Percentiles rank a stretch among this genome's conserved stretches.
Conservation (phyloP, 2,329 filamentous ascomycete genomes). For the Zymoseptoria crescenta region DNA sequence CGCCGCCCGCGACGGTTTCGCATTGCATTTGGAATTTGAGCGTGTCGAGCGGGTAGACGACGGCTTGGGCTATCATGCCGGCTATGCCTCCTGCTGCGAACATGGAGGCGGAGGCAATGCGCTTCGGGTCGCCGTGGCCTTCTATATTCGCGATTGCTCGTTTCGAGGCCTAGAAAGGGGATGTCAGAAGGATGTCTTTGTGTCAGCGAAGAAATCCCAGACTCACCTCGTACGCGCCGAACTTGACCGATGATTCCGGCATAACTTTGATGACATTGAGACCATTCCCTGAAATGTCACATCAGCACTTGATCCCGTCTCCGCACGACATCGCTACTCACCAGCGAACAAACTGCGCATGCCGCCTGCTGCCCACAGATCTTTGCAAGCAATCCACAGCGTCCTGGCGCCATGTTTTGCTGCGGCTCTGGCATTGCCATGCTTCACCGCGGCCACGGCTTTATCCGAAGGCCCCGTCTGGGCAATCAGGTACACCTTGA, state of each 20-base stretch:
- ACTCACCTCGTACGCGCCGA: slow-evolving; percentile 80
- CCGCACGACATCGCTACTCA: slow-evolving; percentile 37
- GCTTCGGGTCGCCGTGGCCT: slow-evolving; percentile 73
- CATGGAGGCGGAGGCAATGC: slow-evolving; percentile 75
- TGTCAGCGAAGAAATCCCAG: not conserved
- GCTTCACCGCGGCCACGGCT: slow-evolving; percentile 59
- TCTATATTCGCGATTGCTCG: slow-evolving; percentile 76
- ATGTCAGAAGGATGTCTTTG: slow-evolving; percentile 4
- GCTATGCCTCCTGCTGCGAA: slow-evolving; percentile 86
- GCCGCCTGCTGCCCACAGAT: slow-evolving; percentile 79
- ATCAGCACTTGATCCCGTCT: not conserved
- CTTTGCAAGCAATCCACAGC: slow-evolving; percentile 63
- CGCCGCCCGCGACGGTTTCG: slow-evolving; percentile 78
- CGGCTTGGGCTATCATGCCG: slow-evolving; percentile 90
- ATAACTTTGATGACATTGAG: slow-evolving; percentile 96
- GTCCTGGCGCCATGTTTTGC: slow-evolving; percentile 60
- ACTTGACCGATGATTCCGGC: slow-evolving; percentile 97
- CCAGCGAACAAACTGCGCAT: slow-evolving; percentile 87
- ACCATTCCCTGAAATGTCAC: slow-evolving; percentile 63
- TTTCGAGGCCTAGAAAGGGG: slow-evolving; percentile 60
- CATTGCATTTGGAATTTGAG: slow-evolving; percentile 86
- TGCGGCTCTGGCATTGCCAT: slow-evolving; percentile 59
- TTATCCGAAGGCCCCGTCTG: slow-evolving; percentile 61
- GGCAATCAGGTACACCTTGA: slow-evolving; percentile 96
- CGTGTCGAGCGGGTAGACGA: slow-evolving; percentile 88